Percentiles rank a stretch among this genome's conserved stretches.
Conservation (phyloP, 2,329 filamentous ascomycete species). For the Chaetomiaceae sp. region DNA sequence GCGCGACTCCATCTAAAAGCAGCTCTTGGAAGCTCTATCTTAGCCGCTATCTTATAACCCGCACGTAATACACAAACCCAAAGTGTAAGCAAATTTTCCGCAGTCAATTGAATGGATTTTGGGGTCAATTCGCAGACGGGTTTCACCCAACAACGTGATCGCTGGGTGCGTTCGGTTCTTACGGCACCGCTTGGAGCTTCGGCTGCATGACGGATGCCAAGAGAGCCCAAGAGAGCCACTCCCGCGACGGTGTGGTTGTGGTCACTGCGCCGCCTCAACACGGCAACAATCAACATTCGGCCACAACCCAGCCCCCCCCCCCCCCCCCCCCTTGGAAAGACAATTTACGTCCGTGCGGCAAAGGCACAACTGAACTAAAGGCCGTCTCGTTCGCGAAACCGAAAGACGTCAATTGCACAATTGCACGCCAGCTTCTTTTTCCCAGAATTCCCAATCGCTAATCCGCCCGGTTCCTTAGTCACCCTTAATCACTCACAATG, state of each 20-base stretch:
- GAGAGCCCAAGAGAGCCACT: conserved; percentile 19
- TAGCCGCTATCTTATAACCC: neutral
- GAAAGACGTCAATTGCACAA: neutral
- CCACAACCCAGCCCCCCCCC: neutral
- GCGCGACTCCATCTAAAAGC: neutral
- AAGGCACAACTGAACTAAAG: neutral
- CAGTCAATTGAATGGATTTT: conserved; percentile 7
- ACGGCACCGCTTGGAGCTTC: neutral
- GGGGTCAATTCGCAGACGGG: neutral
- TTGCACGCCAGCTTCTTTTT: neutral
- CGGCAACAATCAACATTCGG: no score
- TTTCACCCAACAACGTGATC: neutral
- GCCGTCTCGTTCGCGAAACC: neutral
- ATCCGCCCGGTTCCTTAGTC: conserved; percentile 3
- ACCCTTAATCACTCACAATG: conserved; percentile 29
- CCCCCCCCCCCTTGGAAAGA: neutral
- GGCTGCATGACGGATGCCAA: conserved; percentile 25
- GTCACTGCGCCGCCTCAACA: no score
- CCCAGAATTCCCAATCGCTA: conserved; percentile 4
- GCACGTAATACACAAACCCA: conserved; percentile 1
- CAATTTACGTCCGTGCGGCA: neutral
- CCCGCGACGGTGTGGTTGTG: no score
- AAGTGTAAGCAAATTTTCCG: conserved; percentile 12
- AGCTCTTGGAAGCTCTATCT: neutral
- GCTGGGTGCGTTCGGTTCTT: neutral